phyloP scores from a whole-genome alignment of 2,329 filamentous ascomycete genomes.

The Exophiala calicioides region DNA sequence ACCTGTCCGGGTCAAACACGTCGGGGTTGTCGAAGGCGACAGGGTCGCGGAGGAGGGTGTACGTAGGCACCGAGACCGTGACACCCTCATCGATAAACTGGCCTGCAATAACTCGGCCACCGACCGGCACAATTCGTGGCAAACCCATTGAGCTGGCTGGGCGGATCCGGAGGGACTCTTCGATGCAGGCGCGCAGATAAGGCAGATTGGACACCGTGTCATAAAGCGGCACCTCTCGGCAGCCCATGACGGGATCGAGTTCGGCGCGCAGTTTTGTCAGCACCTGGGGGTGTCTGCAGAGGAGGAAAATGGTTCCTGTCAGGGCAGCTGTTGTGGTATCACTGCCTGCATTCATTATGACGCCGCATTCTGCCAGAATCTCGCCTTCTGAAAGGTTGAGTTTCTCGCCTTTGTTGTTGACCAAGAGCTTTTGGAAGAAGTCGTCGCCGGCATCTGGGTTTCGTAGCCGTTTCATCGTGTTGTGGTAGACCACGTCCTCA shows the following conservation, averaged over 20 bases:
- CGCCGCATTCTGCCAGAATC: constrained; percentile 19
- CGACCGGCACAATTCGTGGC: constrained; percentile 14
- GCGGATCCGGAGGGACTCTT: constrained; percentile 25
- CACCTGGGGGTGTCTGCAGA: constrained; percentile 50
- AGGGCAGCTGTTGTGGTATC: constrained; percentile 24
- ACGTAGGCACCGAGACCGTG: constrained; percentile 22
- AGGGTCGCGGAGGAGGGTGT: constrained; percentile 16
- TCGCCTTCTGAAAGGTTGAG: constrained; percentile 44
- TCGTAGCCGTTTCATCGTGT: constrained; percentile 25
- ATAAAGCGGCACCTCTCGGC: too few relatives aligned
- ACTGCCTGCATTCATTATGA: constrained; percentile 25
- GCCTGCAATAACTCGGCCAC: constrained; percentile 19
- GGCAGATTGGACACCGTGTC: constrained; percentile 10
- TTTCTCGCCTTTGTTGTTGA: constrained; percentile 38
- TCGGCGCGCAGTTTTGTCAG: constrained; percentile 48
- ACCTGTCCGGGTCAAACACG: constrained; percentile 14
- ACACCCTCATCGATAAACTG: constrained; percentile 21
- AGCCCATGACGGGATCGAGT: constrained; percentile 45
- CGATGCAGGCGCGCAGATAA: constrained; percentile 26
- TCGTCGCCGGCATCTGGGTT: too few relatives aligned
- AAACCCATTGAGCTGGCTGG: constrained; percentile 21
- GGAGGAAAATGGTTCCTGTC: constrained; percentile 48
- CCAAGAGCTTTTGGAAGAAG: constrained; percentile 50
- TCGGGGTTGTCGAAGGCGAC: constrained; percentile 8
- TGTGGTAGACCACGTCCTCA: constrained; percentile 31